These are phyloP conservation scores for Fraxinus latifolia DNA, from an alignment of 305 asterid species.

Conservation along the genomic window DNA sequence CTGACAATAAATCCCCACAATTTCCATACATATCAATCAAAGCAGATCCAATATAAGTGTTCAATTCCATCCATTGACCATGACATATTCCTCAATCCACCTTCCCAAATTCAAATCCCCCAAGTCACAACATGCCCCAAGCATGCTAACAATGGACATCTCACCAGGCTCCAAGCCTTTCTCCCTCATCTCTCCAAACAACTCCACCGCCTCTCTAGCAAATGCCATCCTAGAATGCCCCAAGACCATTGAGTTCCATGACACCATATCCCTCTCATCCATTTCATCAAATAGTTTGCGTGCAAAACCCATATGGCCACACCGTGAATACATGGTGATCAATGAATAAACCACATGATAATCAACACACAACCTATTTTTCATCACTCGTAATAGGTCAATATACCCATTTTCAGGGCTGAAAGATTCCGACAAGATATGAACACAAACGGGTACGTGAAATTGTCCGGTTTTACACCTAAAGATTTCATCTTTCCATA, in stretches of 20 bases:
- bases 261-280: slow-evolving; percentile 60
- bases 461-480: slow-evolving; percentile 62
- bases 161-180: slow-evolving; percentile 64
- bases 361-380: slow-evolving; percentile 55
- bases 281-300: slow-evolving; percentile 70
- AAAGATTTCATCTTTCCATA: slow-evolving; percentile 50
- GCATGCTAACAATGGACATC: slow-evolving; percentile 70
- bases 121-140: slow-evolving; percentile 71
- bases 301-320: slow-evolving; percentile 45
- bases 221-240: slow-evolving; percentile 63
- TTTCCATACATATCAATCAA: slow-evolving; percentile 71
- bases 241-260: slow-evolving; percentile 74
- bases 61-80: slow-evolving; percentile 42
- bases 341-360: slow-evolving; percentile 67
- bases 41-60: slow-evolving; percentile 67
- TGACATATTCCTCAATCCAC: slow-evolving; percentile 47
- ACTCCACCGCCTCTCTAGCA: slow-evolving; percentile 52
- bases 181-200: slow-evolving; percentile 57
- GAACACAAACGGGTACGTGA: slow-evolving; percentile 71
- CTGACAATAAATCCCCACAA: slow-evolving; percentile 68
- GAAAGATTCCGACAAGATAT: slow-evolving; percentile 55
- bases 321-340: slow-evolving; percentile 68
- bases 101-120: slow-evolving; percentile 61
- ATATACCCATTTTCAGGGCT: slow-evolving; percentile 36
- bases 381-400: slow-evolving; percentile 55